A percentile compares a stretch with the other conserved stretches of the same genome.
These are phyloP conservation scores for Pichia paraexigua DNA, from an alignment of 805 yeast species.

Conservation along the genomic window DNA sequence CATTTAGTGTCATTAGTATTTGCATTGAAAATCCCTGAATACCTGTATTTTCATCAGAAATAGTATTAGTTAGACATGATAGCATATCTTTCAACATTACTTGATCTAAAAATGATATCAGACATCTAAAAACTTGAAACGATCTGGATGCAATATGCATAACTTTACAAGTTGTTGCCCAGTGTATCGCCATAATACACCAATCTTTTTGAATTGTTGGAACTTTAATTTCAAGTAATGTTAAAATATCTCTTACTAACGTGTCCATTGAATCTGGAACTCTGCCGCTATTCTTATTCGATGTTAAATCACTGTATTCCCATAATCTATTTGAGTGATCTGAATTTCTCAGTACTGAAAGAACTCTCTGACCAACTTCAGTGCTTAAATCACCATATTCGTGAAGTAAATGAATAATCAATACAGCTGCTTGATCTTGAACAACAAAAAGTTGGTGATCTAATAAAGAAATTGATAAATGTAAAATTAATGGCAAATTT, in stretches of 20 bases:
- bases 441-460: conserved; percentile 84
- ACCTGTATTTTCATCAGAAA: conserved; percentile 80
- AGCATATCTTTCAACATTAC: conserved; percentile 89
- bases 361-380: conserved; percentile 48
- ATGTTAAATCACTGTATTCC: conserved; percentile 80
- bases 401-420: conserved; percentile 66
- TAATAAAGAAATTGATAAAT: conserved; percentile 67
- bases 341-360: conserved; percentile 47
- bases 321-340: conserved; percentile 50
- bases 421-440: conserved; percentile 74
- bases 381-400: conserved; percentile 45
- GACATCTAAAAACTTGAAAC: conserved; percentile 82
- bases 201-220: conserved; percentile 66
- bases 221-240: conserved; percentile 40
- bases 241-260: conserved; percentile 55
- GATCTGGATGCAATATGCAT: conserved; percentile 96
- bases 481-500: conserved; percentile 66
- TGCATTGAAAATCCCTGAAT: conserved; percentile 97
- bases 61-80: conserved; percentile 85
- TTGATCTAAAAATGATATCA: conserved; percentile 75
- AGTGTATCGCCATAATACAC: conserved; percentile 72
- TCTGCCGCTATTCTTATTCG: conserved; percentile 69
- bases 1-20: conserved; percentile 90
- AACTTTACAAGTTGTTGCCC: conserved; percentile 98
- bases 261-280: conserved; percentile 83